Conservation (phyloP, 2,329 filamentous ascomycete genomes). For the Aspergillus sp. region DNA sequence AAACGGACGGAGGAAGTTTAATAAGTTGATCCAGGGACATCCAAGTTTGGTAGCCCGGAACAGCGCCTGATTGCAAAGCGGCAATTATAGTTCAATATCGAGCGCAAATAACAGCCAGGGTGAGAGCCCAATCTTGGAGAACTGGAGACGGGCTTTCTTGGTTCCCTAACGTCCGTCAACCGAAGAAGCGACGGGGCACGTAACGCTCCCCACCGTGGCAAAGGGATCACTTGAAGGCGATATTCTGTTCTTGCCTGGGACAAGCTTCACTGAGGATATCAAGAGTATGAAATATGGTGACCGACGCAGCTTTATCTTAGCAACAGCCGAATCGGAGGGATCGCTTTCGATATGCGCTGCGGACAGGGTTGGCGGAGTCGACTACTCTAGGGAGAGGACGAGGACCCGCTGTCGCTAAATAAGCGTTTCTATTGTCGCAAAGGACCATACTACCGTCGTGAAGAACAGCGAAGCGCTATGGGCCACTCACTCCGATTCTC, state of each 20-base stretch:
- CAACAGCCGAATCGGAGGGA: not conserved
- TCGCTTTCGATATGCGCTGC: not conserved
- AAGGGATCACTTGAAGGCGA: slow-evolving; percentile 6
- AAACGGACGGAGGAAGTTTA: not conserved
- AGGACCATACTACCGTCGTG: not conserved
- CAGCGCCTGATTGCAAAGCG: slow-evolving; percentile 4
- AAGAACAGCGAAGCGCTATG: not conserved
- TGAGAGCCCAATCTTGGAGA: slow-evolving; percentile 11
- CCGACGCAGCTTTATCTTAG: not conserved
- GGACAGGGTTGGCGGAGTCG: not conserved
- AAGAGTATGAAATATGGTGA: not conserved
- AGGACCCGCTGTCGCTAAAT: not conserved
- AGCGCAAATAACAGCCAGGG: slow-evolving; percentile 9
- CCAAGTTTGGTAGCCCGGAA: not conserved
- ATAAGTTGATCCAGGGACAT: not conserved
- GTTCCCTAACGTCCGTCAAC: slow-evolving; percentile 8
- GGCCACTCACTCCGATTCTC: not conserved
- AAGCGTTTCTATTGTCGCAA: not conserved
- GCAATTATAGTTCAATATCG: slow-evolving; percentile 9
- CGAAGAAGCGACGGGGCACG: slow-evolving; percentile 4
- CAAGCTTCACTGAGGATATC: slow-evolving; percentile 13
- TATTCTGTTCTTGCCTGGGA: slow-evolving; percentile 14
- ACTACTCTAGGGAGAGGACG: not conserved
- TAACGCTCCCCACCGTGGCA: slow-evolving; percentile 12
- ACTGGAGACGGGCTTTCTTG: slow-evolving; percentile 17